These are phyloP conservation scores for Trametes maxima DNA, from an alignment of 768 basidiomycete species.

Conservation along the genomic window DNA sequence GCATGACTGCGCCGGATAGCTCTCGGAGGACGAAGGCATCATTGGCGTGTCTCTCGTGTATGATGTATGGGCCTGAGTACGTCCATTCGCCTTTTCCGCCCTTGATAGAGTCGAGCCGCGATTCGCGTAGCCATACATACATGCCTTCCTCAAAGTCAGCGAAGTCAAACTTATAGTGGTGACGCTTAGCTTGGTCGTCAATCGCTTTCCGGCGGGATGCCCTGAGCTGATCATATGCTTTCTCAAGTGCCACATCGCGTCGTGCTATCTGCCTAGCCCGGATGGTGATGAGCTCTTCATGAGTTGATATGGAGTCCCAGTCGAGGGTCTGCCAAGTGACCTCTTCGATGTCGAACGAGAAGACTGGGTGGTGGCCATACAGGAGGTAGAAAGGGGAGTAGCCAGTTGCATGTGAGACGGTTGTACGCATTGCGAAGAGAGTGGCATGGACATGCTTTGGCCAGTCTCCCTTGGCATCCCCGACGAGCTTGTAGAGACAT, in stretches of 20 bases:
- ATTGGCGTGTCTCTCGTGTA: background rate
- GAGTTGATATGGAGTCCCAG: background rate
- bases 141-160: background rate
- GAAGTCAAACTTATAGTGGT: background rate
- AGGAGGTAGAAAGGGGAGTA: constrained; percentile 3
- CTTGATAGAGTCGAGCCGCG: background rate
- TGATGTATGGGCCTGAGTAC: background rate
- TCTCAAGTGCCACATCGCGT: too few relatives aligned
- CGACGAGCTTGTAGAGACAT: too few relatives aligned
- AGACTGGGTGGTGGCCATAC: constrained; percentile 3
- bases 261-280: background rate
- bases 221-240: background rate
- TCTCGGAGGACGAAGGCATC: background rate
- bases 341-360: background rate
- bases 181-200: background rate
- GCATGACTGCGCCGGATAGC: background rate
- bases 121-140: background rate
- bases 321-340: background rate
- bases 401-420: background rate
- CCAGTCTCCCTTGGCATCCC: background rate
- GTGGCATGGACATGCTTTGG: background rate
- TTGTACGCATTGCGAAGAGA: background rate
- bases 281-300: background rate
- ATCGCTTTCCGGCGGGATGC: background rate
- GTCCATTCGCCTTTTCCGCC: too few relatives aligned